These are phyloP conservation scores for Vararia minispora DNA, from an alignment of 768 basidiomycete genomes.

Conservation along the genomic window DNA sequence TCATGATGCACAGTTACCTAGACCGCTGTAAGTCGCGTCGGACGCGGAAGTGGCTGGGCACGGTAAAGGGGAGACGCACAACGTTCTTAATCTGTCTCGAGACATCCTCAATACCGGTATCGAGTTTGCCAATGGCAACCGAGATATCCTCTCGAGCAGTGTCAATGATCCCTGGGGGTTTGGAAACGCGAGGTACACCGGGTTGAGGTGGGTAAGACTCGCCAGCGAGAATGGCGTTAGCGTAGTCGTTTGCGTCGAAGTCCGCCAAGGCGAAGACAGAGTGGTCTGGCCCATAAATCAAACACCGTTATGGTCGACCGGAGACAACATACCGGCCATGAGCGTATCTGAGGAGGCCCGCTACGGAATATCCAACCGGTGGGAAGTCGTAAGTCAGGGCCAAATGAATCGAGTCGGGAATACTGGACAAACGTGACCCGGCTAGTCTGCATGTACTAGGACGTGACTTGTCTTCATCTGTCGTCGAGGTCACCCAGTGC, in stretches of 20 bases:
- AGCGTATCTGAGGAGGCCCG: no score
- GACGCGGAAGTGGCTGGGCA: neutral
- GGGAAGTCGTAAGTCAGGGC: no score
- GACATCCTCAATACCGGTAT: slow-evolving; percentile 83
- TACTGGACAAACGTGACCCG: no score
- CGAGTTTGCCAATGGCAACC: slow-evolving; percentile 79
- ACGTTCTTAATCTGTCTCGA: slow-evolving; percentile 80
- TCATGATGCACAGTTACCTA: slow-evolving; percentile 81
- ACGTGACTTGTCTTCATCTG: no score
- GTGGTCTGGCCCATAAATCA: no score
- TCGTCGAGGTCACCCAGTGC: no score
- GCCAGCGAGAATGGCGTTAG: slow-evolving; percentile 81
- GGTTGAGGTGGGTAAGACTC: slow-evolving; percentile 53
- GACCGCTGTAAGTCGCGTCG: slow-evolving; percentile 1
- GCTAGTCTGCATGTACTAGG: no score
- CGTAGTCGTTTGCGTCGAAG: slow-evolving; percentile 86
- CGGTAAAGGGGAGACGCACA: slow-evolving; percentile 32
- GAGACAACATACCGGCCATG: no score
- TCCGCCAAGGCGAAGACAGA: slow-evolving; percentile 57
- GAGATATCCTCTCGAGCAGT: slow-evolving; percentile 80
- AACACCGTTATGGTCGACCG: no score
- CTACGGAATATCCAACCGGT: no score
- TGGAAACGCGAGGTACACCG: slow-evolving; percentile 19
- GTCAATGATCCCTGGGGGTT: slow-evolving; percentile 32
- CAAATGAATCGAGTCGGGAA: no score